Evolutionary conservation across 148 eudicot species (phyloP), one percentile per base, ranked within the genome.

Genomic region (Beta vulgaris): DNA sequence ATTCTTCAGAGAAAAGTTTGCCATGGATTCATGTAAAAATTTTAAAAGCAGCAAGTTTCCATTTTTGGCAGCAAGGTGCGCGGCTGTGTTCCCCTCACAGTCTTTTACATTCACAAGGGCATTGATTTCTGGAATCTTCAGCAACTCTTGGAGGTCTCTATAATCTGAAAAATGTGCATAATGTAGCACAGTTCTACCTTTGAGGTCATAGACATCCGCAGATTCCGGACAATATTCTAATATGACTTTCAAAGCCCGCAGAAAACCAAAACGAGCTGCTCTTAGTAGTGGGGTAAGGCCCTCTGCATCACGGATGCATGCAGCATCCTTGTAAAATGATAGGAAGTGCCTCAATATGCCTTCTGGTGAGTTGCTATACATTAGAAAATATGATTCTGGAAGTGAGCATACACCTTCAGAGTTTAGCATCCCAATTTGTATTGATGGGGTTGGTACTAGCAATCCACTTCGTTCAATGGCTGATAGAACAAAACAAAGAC

Each of bases 171-270:
- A 13, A 23, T 62, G 8, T 28, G 28, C 40, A 35, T 31, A 19
- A 34, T 62, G 68, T 19, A 62, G 32, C 40, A 62, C 19, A 32
- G 14, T 62, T 34, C 40, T 62, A 2, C 68, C 68, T 2, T 16
- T 34, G 9, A 39, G 18, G n/a, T 62, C 68, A 62, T 4, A 29
- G 15, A 62, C 39, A 39, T 62, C 68, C 3, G 39, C 40, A 31
- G 68, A 31, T 31, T 62, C 21, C 31, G 68, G 68, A 34, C 68
- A 62, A 62, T 62, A 19, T 62, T 62, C 39, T 4, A 62, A 21
- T 14, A 62, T 62, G 16, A 34, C 28, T 10, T 62, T 15, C 16
- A 32, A 62, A 15, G 40, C 68, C 8, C 37, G 13, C 18, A 62
- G 11, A 62, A 7, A 34, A 31, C 68, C 68, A 16, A 11, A 11